Conservation (phyloP, 805 yeast species). For the Barnettozyma botsteinii region DNA sequence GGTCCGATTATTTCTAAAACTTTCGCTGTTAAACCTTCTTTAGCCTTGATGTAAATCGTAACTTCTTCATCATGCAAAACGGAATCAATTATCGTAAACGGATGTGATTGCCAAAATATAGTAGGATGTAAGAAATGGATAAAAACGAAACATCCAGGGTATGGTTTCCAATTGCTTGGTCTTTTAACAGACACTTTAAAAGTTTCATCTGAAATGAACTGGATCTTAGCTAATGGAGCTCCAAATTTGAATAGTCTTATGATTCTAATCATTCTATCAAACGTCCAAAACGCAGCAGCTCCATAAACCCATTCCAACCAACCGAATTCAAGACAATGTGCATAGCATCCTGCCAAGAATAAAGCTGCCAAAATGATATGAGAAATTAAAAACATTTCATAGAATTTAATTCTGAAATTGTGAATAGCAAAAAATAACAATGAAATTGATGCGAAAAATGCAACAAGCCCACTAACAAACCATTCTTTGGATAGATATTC, state of each 20-base stretch:
- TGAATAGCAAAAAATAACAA: constrained; percentile 25
- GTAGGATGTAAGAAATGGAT: constrained; percentile 48
- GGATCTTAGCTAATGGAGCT: constrained; percentile 19
- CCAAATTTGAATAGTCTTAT: constrained; percentile 27
- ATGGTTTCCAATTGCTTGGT: constrained; percentile 37
- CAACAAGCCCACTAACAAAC: constrained; percentile 18
- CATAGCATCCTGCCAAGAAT: constrained; percentile 51
- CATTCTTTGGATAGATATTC: constrained; percentile 4
- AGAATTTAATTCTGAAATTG: constrained; percentile 44
- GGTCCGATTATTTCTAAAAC: constrained; percentile 24
- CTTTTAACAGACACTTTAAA: constrained; percentile 35
- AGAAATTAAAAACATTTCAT: constrained; percentile 53
- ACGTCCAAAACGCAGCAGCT: constrained; percentile 19
- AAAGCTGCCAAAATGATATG: constrained; percentile 53
- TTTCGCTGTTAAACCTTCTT: constrained; percentile 51
- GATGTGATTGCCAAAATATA: constrained; percentile 68
- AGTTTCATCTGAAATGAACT: constrained; percentile 34
- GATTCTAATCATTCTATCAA: constrained; percentile 44
- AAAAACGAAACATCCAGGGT: constrained; percentile 53
- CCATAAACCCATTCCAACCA: constrained; percentile 50
- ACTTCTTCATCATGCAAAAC: constrained; percentile 33
- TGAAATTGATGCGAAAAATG: constrained; percentile 5
- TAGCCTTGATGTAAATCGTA: constrained; percentile 42
- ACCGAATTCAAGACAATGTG: constrained; percentile 48
- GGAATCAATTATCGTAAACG: constrained; percentile 54